Evolutionary conservation across 2,329 filamentous ascomycete genomes (phyloP), one percentile per base, ranked within the genome.

Genomic region (Penicillium sp.): DNA sequence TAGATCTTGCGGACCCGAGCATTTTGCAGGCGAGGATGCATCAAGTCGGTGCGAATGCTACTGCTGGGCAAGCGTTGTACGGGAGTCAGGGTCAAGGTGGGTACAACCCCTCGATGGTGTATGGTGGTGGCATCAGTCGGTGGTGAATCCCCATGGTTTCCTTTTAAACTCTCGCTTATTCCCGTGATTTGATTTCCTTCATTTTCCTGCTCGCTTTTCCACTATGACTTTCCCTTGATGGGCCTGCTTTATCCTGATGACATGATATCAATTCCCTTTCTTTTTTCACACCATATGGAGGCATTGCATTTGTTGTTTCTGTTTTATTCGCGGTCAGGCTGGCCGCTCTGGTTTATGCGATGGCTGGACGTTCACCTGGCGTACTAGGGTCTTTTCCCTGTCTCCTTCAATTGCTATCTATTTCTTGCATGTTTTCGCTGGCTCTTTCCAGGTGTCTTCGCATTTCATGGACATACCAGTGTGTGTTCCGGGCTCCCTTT

Each of bases 1-100:
- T 95, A 83, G 92, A 97, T 95, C 91, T 96, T 92, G 91, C 90
- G 84, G 92, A 97, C 91, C 93, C 93, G 85, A 96, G 91, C 85
- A 97, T 97, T 85, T 87, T 97, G 84, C 92, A 96, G 83, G 91
- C 91, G 78, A 90, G 92, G 85, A 89, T 96, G 84, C 92, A 95
- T 79, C 90, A 94, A 81, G 89, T 86, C 80, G 89, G 86, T 83
- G 86, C 86, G 79, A 87, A 89, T 84, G 66, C 72, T 70, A 69
- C 70, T 67, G 88, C 88, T 80, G 89, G 89, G 78, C 90, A 94
- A 84, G 90, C 89, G 78, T 84, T 94, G 77, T 96, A 94, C 80
- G 88, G 88, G 79, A 89, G 89, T 79, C 89, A 96, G 78, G 81
- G 82, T 75, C 82, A 84, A 93, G 91, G 91, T 94, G 92, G 90